Conservation (phyloP, 1,139 yeast species). For the Lodderomyces metapsilosis region DNA sequence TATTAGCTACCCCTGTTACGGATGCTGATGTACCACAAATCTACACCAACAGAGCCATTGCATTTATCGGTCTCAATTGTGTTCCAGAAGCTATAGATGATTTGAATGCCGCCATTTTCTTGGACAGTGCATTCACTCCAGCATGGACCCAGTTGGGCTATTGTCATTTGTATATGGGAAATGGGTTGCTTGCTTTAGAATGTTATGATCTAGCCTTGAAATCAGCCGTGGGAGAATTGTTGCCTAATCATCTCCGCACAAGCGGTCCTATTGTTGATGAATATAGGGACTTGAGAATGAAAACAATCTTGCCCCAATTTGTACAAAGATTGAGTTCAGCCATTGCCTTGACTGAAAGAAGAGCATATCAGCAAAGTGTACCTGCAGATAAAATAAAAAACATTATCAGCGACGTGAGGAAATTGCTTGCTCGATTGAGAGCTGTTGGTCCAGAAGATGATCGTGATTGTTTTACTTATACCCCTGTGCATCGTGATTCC, state of each 20-base stretch:
- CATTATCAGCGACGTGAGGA: slow-evolving; percentile 28
- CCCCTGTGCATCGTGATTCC: slow-evolving; percentile 26
- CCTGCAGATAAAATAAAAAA: slow-evolving; percentile 21
- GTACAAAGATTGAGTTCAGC: slow-evolving; percentile 37
- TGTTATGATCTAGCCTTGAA: slow-evolving; percentile 36
- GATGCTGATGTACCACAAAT: slow-evolving; percentile 31
- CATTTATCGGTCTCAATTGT: slow-evolving; percentile 44
- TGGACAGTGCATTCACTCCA: slow-evolving; percentile 37
- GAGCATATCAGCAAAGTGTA: slow-evolving; percentile 41
- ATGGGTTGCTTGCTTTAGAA: slow-evolving; percentile 31
- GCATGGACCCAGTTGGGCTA: slow-evolving; percentile 50
- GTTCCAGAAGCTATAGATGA: slow-evolving; percentile 43
- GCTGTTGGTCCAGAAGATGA: slow-evolving; percentile 28
- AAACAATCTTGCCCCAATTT: slow-evolving; percentile 38
- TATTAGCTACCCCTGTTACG: slow-evolving; percentile 18
- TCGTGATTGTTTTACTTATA: slow-evolving; percentile 28
- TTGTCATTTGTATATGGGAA: slow-evolving; percentile 45
- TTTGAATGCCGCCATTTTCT: slow-evolving; percentile 31
- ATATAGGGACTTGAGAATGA: slow-evolving; percentile 23
- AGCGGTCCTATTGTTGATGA: slow-evolving; percentile 16
- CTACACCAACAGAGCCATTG: slow-evolving; percentile 41
- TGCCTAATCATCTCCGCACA: slow-evolving; percentile 26
- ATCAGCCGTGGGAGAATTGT: slow-evolving; percentile 31
- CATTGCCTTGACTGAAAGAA: slow-evolving; percentile 36
- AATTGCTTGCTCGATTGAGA: slow-evolving; percentile 26